Conservation (phyloP, 805 yeast genomes). For the Yarrowia sp. region DNA sequence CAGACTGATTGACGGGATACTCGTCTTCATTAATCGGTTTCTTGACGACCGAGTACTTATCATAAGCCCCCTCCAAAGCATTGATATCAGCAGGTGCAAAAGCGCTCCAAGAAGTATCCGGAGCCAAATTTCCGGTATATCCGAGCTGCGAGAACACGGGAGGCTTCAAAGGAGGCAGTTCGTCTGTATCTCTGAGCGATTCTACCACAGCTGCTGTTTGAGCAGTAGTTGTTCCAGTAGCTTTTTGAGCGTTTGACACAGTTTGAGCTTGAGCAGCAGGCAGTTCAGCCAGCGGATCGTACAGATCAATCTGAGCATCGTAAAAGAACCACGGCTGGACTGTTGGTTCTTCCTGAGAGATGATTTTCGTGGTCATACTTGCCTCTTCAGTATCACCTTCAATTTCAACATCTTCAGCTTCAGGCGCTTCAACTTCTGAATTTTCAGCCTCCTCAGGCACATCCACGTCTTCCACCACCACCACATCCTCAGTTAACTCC, state of each 20-base stretch:
- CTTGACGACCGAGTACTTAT: not conserved
- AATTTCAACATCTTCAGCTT: not conserved
- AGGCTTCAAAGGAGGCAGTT: constrained; percentile 11
- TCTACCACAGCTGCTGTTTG: constrained; percentile 14
- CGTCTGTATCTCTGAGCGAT: not conserved
- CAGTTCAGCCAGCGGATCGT: constrained; percentile 35
- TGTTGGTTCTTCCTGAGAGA: not conserved
- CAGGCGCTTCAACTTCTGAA: too few relatives aligned
- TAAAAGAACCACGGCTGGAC: constrained; percentile 34
- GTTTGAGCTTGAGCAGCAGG: constrained; percentile 30
- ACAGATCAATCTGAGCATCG: constrained; percentile 33
- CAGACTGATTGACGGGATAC: not conserved
- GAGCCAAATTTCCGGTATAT: constrained; percentile 34
- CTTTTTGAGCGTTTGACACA: constrained; percentile 14
- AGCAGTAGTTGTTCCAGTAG: constrained; percentile 24
- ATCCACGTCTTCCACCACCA: too few relatives aligned
- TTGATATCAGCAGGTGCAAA: constrained; percentile 41
- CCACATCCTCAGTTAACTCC: too few relatives aligned
- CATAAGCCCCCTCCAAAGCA: constrained; percentile 34
- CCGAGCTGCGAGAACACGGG: constrained; percentile 35
- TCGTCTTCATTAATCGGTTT: constrained; percentile 6
- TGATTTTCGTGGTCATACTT: not conserved
- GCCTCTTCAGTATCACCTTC: not conserved
- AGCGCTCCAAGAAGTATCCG: constrained; percentile 40
- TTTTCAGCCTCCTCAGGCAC: too few relatives aligned